Percentiles rank a stretch among this genome's conserved stretches.
phyloP scores from a whole-genome alignment of 257 asterid genomes.

The Pogostemon cablin region DNA sequence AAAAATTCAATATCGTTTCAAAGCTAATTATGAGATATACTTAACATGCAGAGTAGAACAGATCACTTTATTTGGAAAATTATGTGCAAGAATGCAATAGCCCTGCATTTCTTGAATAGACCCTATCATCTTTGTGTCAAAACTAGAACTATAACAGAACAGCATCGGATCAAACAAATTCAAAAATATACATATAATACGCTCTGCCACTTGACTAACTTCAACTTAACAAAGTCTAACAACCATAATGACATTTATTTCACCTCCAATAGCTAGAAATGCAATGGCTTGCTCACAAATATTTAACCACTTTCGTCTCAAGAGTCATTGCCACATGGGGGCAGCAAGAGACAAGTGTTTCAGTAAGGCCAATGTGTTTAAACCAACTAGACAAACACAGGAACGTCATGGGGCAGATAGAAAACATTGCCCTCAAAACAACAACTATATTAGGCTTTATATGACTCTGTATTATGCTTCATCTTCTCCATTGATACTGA shows the following conservation, averaged over 20 bases:
- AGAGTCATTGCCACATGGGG: background rate
- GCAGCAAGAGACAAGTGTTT: background rate
- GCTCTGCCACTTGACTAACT: too few species aligned
- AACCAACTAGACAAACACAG: too few species aligned
- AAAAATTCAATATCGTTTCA: background rate
- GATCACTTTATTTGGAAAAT: background rate
- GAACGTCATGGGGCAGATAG: conserved; percentile 9
- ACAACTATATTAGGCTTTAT: too few species aligned
- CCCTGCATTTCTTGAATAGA: background rate
- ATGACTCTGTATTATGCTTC: too few species aligned
- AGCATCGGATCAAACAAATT: background rate
- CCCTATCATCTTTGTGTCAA: background rate
- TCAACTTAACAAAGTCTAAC: too few species aligned
- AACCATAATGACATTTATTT: too few species aligned
- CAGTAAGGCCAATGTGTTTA: background rate
- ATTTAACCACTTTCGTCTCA: background rate
- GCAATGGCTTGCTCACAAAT: background rate
- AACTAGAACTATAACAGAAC: conserved; percentile 9
- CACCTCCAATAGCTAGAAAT: too few species aligned
- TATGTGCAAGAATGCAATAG: background rate
- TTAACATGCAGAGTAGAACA: background rate
- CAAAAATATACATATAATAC: too few species aligned
- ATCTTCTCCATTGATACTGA: background rate
- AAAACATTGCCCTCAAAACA: background rate
- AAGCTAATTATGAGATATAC: background rate